Conservation (phyloP, 495 filamentous ascomycete species). For the Barbatosphaeria neglecta region DNA sequence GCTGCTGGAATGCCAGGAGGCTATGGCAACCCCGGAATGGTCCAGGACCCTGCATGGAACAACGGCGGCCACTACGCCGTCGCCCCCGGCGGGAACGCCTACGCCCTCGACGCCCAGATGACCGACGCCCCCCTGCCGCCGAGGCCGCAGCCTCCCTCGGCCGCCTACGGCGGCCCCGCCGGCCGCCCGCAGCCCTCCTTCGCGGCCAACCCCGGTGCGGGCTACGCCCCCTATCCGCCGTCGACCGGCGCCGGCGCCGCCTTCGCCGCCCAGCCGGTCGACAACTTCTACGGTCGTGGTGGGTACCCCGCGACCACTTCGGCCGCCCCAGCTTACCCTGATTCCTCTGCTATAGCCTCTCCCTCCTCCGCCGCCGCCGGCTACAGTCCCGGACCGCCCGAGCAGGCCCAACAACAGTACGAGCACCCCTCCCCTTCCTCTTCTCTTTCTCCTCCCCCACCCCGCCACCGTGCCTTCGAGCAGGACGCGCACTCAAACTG, state of each 20-base stretch:
- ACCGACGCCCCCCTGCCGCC: background rate
- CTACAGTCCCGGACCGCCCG: slow-evolving; percentile 1
- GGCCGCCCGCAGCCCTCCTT: background rate
- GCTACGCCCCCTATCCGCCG: background rate
- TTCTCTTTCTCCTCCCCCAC: background rate
- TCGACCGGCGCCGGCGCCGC: background rate
- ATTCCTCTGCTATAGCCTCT: background rate
- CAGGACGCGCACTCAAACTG: background rate
- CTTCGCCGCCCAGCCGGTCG: background rate
- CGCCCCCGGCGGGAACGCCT: background rate
- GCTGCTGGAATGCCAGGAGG: background rate
- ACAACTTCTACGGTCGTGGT: slow-evolving; percentile 42
- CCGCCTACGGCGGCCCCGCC: background rate
- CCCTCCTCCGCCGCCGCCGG: background rate
- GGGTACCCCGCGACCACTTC: slow-evolving; percentile 28
- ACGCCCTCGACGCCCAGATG: background rate
- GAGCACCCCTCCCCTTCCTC: background rate
- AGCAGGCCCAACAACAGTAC: background rate
- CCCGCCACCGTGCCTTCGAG: background rate
- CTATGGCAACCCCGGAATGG: background rate
- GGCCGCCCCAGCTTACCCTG: slow-evolving; percentile 5
- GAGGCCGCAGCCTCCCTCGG: background rate
- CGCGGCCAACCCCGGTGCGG: background rate
- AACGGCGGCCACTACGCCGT: background rate
- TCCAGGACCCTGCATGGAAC: background rate